A percentile compares a stretch with the other conserved stretches of the same genome.
Evolutionary conservation across 768 basidiomycete genomes (phyloP).

Genomic region (Cantharellus cinnabarinus): DNA sequence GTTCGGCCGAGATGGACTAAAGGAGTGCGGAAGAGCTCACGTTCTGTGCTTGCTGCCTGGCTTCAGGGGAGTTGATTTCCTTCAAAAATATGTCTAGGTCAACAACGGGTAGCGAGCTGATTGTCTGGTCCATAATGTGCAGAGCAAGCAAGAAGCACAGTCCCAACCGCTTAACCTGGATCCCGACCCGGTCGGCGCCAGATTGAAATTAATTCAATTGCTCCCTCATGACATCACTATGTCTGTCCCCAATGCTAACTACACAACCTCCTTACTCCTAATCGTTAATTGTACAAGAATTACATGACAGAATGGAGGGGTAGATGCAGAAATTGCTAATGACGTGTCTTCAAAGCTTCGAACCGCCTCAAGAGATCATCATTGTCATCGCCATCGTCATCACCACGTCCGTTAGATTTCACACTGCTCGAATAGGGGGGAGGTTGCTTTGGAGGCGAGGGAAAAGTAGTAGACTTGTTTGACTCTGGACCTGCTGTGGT

Average conservation of each 20-base stretch:
- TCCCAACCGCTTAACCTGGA: too few species aligned
- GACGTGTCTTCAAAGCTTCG: constrained; percentile 42
- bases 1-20: background rate
- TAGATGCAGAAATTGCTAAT: too few species aligned
- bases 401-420: constrained; percentile 2
- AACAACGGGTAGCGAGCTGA: constrained; percentile 44
- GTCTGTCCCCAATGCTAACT: too few species aligned
- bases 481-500: constrained; percentile 32
- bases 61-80: constrained; percentile 25
- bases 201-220: too few species aligned
- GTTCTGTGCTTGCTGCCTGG: constrained; percentile 44
- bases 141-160: too few species aligned
- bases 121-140: constrained; percentile 7
- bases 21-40: constrained; percentile 15
- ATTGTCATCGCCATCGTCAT: constrained; percentile 16
- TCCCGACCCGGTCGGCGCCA: too few species aligned
- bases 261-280: too few species aligned
- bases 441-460: constrained; percentile 7
- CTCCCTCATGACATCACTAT: too few species aligned
- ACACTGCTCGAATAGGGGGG: background rate
- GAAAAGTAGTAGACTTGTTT: constrained; percentile 12
- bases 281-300: too few species aligned
- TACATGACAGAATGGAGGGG: too few species aligned
- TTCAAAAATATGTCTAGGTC: constrained; percentile 55
- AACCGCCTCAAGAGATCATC: constrained; percentile 62